Percentiles rank a stretch among this genome's conserved stretches.
Conservation (phyloP, 2,329 filamentous ascomycete species). For the Orbilia oligospora region DNA sequence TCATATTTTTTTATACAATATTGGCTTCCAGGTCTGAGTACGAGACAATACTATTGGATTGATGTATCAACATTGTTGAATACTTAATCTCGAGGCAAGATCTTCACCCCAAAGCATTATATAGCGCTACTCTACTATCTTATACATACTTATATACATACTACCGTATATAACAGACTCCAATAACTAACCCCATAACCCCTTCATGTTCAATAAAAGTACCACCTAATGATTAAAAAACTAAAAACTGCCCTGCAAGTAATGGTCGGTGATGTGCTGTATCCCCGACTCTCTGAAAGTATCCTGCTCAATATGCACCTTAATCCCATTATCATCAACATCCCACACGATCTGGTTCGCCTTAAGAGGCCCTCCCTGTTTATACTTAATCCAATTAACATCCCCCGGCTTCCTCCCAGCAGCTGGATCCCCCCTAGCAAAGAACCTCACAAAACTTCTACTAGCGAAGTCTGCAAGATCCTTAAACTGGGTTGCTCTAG, state of each 20-base stretch:
- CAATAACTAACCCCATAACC: too few relatives aligned
- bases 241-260: background rate
- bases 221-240: background rate
- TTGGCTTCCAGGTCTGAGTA: too few relatives aligned
- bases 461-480: slow-evolving; percentile 26
- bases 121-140: too few relatives aligned
- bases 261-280: background rate
- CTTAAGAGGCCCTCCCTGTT: slow-evolving; percentile 50
- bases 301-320: slow-evolving; percentile 1
- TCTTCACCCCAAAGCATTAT: too few relatives aligned
- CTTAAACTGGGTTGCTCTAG: slow-evolving; percentile 62
- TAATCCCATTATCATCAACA: slow-evolving; percentile 63
- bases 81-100: too few relatives aligned
- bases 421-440: slow-evolving; percentile 14
- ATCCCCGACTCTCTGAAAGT: background rate
- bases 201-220: too few relatives aligned
- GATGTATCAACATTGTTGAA: too few relatives aligned
- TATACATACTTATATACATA: too few relatives aligned
- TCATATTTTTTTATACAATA: too few relatives aligned
- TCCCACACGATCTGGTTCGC: slow-evolving; percentile 65
- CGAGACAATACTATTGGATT: too few relatives aligned
- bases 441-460: slow-evolving; percentile 26
- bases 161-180: too few relatives aligned
- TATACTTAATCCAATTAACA: slow-evolving; percentile 64
- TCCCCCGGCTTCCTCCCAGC: slow-evolving; percentile 45